A percentile compares a stretch with the other conserved stretches of the same genome.
Evolutionary conservation across 2,329 filamentous ascomycete species (phyloP).

Genomic region (Ceratocystis huliohia): DNA sequence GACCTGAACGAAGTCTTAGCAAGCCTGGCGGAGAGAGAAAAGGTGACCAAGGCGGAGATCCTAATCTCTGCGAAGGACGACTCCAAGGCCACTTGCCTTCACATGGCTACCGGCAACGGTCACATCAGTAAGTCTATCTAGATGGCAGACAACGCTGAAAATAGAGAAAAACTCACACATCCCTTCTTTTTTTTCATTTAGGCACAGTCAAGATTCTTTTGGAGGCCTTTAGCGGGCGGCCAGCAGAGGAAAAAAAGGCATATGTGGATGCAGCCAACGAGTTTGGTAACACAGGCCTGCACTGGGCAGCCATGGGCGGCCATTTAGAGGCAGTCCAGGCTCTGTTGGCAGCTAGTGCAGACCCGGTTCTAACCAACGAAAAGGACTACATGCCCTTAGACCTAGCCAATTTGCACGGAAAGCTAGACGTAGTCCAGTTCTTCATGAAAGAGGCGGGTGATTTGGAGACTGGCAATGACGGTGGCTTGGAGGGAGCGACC

Average conservation of each 20-base stretch:
- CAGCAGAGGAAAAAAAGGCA: conserved; percentile 31
- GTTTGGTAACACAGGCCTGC: conserved; percentile 78
- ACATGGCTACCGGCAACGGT: conserved; percentile 89
- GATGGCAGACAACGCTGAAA: neutral
- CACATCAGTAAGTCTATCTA: conserved; percentile 49
- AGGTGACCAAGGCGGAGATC: conserved; percentile 47
- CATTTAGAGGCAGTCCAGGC: conserved; percentile 69
- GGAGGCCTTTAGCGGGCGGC: conserved; percentile 31
- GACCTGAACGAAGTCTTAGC: conserved; percentile 51
- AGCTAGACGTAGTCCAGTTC: conserved; percentile 51
- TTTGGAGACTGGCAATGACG: conserved; percentile 35
- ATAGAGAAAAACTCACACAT: conserved; percentile 4
- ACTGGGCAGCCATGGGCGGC: conserved; percentile 87
- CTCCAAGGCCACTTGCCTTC: conserved; percentile 67
- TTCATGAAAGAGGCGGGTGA: conserved; percentile 39
- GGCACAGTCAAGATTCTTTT: conserved; percentile 36
- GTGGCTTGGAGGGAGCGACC: conserved; percentile 25
- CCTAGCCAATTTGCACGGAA: conserved; percentile 57
- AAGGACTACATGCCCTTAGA: conserved; percentile 73
- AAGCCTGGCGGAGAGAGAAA: conserved; percentile 49
- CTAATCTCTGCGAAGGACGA: conserved; percentile 59
- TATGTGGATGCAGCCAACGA: conserved; percentile 61
- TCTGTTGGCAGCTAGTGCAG: conserved; percentile 58
- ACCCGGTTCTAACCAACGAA: conserved; percentile 65
- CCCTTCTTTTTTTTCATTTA: conserved; percentile 23